Evolutionary conservation across 768 basidiomycete species (phyloP).

Genomic region (Boletus reticulatus): DNA sequence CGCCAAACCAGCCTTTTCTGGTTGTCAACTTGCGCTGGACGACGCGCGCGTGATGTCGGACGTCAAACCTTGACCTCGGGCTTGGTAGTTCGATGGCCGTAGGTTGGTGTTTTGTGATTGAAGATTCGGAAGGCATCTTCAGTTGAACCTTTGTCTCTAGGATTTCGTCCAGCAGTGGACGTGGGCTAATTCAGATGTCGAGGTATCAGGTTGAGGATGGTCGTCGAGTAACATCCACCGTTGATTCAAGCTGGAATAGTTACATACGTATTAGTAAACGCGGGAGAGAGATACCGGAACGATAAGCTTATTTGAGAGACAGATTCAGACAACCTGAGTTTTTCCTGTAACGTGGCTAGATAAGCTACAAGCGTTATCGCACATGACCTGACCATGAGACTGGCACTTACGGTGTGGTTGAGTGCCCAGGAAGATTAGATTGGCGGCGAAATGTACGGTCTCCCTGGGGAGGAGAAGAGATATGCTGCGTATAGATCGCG

Average conservation of each 20-base stretch:
- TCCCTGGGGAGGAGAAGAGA: too few species aligned
- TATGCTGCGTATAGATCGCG: too few species aligned
- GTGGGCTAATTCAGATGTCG: not conserved
- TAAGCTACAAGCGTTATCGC: not conserved
- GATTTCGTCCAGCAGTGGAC: not conserved
- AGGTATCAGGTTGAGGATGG: not conserved
- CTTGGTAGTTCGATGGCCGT: slow-evolving; percentile 8
- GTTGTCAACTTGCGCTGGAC: slow-evolving; percentile 42
- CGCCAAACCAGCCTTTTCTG: slow-evolving; percentile 75
- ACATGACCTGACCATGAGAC: not conserved
- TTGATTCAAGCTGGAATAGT: too few species aligned
- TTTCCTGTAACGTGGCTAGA: not conserved
- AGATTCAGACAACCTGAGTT: too few species aligned
- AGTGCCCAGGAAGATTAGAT: too few species aligned
- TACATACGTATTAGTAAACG: too few species aligned
- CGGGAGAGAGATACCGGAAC: not conserved
- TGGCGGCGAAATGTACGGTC: too few species aligned
- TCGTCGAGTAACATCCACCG: not conserved
- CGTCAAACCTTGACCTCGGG: not conserved
- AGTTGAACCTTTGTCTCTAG: too few species aligned
- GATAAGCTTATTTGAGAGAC: not conserved
- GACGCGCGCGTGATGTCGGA: slow-evolving; percentile 5
- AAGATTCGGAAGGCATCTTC: slow-evolving; percentile 16
- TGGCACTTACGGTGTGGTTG: too few species aligned
- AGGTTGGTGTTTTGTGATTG: slow-evolving; percentile 19